These are phyloP conservation scores for Sutorius australiensis DNA, from an alignment of 768 basidiomycete genomes.

Conservation along the genomic window DNA sequence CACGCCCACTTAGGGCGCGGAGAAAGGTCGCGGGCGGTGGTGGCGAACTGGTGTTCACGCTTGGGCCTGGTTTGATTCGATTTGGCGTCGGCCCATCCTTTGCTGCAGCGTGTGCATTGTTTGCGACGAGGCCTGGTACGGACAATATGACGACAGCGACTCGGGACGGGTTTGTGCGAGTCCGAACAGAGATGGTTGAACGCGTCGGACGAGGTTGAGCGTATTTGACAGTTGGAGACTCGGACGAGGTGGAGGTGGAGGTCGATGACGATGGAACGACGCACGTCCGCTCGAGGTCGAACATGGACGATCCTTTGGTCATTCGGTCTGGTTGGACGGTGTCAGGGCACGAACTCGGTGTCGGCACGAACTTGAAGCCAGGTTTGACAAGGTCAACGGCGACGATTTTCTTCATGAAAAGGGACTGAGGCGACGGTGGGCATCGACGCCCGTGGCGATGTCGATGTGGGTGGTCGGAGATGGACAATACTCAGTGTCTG, in stretches of 20 bases:
- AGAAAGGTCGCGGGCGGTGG: conserved; percentile 9
- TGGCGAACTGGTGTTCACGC: neutral
- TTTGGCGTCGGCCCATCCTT: neutral
- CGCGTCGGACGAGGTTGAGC: too few species aligned
- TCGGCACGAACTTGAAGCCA: neutral
- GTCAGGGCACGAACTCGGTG: neutral
- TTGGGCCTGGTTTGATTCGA: neutral
- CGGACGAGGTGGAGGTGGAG: neutral
- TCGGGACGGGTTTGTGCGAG: neutral
- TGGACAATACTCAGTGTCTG: neutral
- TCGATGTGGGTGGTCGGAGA: neutral
- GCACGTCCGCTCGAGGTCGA: neutral
- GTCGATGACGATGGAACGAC: neutral
- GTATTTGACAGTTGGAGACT: neutral
- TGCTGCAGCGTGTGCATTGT: neutral
- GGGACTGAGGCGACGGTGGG: neutral
- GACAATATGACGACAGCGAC: neutral
- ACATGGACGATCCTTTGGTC: neutral
- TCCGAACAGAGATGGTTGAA: neutral
- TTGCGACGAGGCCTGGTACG: neutral
- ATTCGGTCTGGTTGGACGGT: neutral
- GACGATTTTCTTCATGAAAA: too few species aligned
- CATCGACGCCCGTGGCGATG: neutral
- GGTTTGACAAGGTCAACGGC: neutral
- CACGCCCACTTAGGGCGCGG: conserved; percentile 17